Conservation (phyloP, 495 filamentous ascomycete genomes). For the Neurospora sp. region DNA sequence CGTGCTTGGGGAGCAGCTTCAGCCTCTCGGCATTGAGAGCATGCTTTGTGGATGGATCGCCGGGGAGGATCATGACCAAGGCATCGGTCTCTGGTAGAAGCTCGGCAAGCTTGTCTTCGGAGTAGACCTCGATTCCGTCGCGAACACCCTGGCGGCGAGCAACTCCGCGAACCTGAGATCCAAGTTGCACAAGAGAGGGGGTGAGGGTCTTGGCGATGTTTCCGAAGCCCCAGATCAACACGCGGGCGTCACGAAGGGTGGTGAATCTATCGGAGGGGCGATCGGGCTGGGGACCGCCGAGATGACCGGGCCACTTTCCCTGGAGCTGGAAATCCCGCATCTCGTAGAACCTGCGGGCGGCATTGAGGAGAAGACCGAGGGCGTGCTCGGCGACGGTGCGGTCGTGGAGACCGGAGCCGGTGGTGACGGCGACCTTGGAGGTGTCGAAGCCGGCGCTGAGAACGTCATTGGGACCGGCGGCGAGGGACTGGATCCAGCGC, state of each 20-base stretch:
- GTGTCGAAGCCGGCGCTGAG: slow-evolving; percentile 45
- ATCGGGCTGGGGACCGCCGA: slow-evolving; percentile 48
- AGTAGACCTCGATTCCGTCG: slow-evolving; percentile 42
- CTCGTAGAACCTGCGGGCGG: slow-evolving; percentile 42
- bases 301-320: slow-evolving; percentile 43
- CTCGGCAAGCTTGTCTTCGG: slow-evolving; percentile 37
- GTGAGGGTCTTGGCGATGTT: slow-evolving; percentile 73
- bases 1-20: slow-evolving; percentile 62
- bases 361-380: slow-evolving; percentile 40
- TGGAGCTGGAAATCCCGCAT: slow-evolving; percentile 49
- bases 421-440: slow-evolving; percentile 31
- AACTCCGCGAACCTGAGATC: slow-evolving; percentile 35
- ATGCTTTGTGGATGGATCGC: slow-evolving; percentile 54
- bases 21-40: slow-evolving; percentile 59
- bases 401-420: slow-evolving; percentile 52
- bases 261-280: slow-evolving; percentile 35
- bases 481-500: slow-evolving; percentile 51
- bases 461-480: slow-evolving; percentile 53
- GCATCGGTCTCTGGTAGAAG: slow-evolving; percentile 60
- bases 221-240: slow-evolving; percentile 68
- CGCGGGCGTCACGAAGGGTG: slow-evolving; percentile 40
- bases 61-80: slow-evolving; percentile 66
- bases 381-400: slow-evolving; percentile 50
- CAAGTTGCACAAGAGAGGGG: slow-evolving; percentile 50
- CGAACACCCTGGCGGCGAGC: slow-evolving; percentile 48